Conservation (phyloP, 139 green algal genomes). For the Coccomyxa sp. region DNA sequence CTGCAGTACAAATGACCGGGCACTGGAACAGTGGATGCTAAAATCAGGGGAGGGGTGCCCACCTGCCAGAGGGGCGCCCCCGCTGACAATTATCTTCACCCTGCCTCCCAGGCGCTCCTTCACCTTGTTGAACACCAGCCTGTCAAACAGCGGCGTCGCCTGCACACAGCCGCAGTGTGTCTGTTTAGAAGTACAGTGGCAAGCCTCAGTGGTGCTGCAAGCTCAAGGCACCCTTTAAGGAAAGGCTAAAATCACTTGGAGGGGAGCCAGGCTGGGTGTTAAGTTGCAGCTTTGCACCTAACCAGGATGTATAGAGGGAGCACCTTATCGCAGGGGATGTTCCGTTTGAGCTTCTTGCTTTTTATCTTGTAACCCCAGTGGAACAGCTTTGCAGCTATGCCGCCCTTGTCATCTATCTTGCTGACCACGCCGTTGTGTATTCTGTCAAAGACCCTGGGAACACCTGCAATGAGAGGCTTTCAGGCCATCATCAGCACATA, state of each 20-base stretch:
- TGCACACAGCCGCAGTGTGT: too few relatives aligned
- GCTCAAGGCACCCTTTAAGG: not conserved
- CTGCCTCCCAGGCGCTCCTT: slow-evolving; percentile 51
- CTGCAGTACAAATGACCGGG: too few relatives aligned
- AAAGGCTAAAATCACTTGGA: not conserved
- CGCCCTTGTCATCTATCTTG: slow-evolving; percentile 32
- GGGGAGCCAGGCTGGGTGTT: not conserved
- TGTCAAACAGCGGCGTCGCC: slow-evolving; percentile 74
- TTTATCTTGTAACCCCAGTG: slow-evolving; percentile 71
- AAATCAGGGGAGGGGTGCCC: too few relatives aligned
- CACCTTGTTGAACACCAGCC: slow-evolving; percentile 65
- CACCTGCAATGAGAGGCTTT: slow-evolving; percentile 35
- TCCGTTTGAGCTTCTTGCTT: slow-evolving; percentile 55
- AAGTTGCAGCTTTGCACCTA: too few relatives aligned
- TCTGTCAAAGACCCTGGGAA: slow-evolving; percentile 94
- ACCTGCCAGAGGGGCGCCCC: slow-evolving; percentile 59
- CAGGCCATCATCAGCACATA: too few relatives aligned
- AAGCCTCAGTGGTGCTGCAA: not conserved
- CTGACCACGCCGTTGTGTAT: slow-evolving; percentile 79
- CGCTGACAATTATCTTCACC: slow-evolving; percentile 47
- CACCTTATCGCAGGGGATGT: slow-evolving; percentile 33
- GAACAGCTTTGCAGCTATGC: slow-evolving; percentile 70
- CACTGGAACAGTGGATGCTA: too few relatives aligned
- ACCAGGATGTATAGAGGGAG: too few relatives aligned
- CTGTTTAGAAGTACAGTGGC: too few relatives aligned